Base-by-base conservation (phyloP, 352 stramenopile species). In the Pythium grandisporangium region DNA sequence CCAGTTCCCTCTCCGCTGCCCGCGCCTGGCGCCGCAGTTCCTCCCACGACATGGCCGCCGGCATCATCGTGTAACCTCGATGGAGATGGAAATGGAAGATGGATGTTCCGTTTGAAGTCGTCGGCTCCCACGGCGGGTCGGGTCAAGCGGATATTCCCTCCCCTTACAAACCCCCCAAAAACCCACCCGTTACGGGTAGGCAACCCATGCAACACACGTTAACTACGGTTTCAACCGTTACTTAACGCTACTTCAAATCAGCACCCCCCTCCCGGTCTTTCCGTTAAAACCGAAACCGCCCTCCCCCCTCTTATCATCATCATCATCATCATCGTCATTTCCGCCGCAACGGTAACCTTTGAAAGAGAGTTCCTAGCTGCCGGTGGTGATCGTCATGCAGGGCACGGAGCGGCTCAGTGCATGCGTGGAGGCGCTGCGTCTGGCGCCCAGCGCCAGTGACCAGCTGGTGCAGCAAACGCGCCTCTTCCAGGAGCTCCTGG, bases 11-110 rank as follows among this genome's bases (percentile, higher is more conserved):
- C 60, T 93, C 81, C n/a, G 77, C 67, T 6, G 63, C 56, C 45
- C 78, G 69, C 41, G 81, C 81, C 20, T 66, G 63, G 36, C 64
- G 72, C 32, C 75, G 65, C 36, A 93, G 59, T 8, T 92, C 73
- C 35, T 93, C 81, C 81, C 81, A 93, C 42, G 74, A 71, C 33
- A 62, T 55, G 41, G 69, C 69, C 42, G 58, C 45, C 46, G 66
- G 62, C 65, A 81, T 68, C 72, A 87, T 91, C 61, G 46, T 62
- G 2, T 12, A 38, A 38, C 11, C 33, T 38, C 33, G 19, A 38
- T n/a, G n/a, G n/a, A n/a, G n/a, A n/a, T n/a, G n/a, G n/a, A n/a
- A n/a, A n/a, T n/a, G n/a, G n/a, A n/a, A n/a, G n/a, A n/a, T n/a
- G n/a, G n/a, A n/a, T n/a, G n/a, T n/a, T n/a, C n/a, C n/a, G n/a